Evolutionary conservation across 2,329 filamentous ascomycete species (phyloP), one percentile per base, ranked within the genome.

Genomic region (Nigrograna mackinnonii): DNA sequence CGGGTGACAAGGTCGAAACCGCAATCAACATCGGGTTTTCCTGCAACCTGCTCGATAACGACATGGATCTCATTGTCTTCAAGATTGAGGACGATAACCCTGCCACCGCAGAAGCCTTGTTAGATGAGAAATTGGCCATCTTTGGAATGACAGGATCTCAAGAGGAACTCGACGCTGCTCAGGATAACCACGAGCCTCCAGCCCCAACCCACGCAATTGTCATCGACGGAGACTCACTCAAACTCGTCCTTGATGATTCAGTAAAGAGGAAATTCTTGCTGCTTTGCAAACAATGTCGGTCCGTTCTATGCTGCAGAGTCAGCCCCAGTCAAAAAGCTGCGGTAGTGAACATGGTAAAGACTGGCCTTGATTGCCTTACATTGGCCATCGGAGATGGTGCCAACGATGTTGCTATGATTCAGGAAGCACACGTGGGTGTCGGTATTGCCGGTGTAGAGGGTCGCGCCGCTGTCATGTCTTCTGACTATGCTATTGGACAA

Each of bases 1-100:
- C 94, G 13, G 94, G 95, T 50, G 94, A 99, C 78, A 99, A 97
- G 71, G 92, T 97, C 22, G 94, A 99, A 72, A 99, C 94, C 18
- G 94, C 95, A 44, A 99, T 99, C 83, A 99, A 99, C 73, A 99
- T 99, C 64, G 94, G 94, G 2, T 99, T 97, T 71, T 99, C 95
- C 9, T 99, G 95, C 76, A 99, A 99, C 58, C 79, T 99, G 22
- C 81, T 99, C 41, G 91, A 92, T 71, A 99, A 96, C 68, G 89
- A 96, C 55, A 96, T 99, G 94, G 94, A 99, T 55, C 76, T 99
- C 48, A 88, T 99, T 51, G 83, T 95, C 36, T 79, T 99, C 56
- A 95, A 95, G 64, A 79, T 94, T 21, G 82, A 88, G 1, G 89
- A 95, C 51, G 86, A 91, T 72, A 79, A 77, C 43, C 55, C 86